phyloP scores from a whole-genome alignment of 1,284 basidiomycete genomes.

The Boletus mariae region DNA sequence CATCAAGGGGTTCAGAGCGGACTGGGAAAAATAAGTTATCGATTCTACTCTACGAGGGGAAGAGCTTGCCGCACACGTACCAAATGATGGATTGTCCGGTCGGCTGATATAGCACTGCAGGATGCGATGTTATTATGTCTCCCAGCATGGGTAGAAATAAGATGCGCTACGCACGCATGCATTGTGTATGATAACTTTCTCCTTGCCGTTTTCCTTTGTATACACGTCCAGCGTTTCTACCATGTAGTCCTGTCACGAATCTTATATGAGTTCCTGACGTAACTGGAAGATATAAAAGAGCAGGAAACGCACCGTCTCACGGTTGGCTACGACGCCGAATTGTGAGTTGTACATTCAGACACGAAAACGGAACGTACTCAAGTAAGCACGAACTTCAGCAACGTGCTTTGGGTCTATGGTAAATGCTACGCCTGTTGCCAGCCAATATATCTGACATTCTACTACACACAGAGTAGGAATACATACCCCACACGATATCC shows the following conservation, averaged over 20 bases:
- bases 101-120: constrained; percentile 57
- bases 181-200: constrained; percentile 41
- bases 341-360: background rate
- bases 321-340: constrained; percentile 47
- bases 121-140: background rate
- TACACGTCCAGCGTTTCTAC: constrained; percentile 49
- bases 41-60: background rate
- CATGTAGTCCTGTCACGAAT: constrained; percentile 45
- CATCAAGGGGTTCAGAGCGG: constrained; percentile 69
- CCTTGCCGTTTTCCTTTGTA: constrained; percentile 41
- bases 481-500: background rate
- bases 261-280: background rate
- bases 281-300: too few relatives aligned
- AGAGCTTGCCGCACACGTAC: constrained; percentile 30
- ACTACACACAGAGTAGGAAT: background rate
- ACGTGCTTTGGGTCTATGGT: background rate
- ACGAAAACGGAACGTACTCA: background rate
- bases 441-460: background rate
- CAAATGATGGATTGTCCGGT: constrained; percentile 59
- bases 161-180: constrained; percentile 22
- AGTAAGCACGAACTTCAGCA: background rate
- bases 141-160: background rate
- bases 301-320: constrained; percentile 63
- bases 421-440: background rate
- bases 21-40: constrained; percentile 41